phyloP scores from a whole-genome alignment of 768 basidiomycete species.

The Psilocybe azurescens region DNA sequence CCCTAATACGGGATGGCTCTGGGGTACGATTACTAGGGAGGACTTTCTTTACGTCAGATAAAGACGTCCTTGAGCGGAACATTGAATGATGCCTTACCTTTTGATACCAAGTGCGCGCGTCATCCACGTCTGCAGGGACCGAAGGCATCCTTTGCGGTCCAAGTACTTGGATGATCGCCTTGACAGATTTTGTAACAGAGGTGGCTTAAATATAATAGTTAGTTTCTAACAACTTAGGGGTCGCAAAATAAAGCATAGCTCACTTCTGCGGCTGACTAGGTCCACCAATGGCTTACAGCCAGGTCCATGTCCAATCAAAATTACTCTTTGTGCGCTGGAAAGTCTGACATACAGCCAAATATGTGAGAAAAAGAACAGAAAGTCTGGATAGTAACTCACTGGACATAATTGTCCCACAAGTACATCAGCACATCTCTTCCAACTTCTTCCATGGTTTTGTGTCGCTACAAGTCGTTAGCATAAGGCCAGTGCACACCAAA shows the following conservation, averaged over 20 bases:
- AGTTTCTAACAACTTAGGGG: neutral
- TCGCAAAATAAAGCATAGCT: slow-evolving; percentile 21
- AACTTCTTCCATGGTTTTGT: slow-evolving; percentile 48
- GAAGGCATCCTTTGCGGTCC: slow-evolving; percentile 64
- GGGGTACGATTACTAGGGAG: slow-evolving; percentile 74
- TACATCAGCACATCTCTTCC: slow-evolving; percentile 73
- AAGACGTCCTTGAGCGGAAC: neutral
- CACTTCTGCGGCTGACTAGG: slow-evolving; percentile 75
- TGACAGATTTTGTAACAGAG: slow-evolving; percentile 57
- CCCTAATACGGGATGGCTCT: slow-evolving; percentile 59
- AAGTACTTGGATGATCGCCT: slow-evolving; percentile 79
- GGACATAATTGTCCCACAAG: slow-evolving; percentile 96
- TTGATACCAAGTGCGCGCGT: slow-evolving; percentile 74
- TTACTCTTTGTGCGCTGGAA: slow-evolving; percentile 70
- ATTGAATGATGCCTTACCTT: slow-evolving; percentile 45
- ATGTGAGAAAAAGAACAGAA: neutral
- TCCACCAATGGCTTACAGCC: slow-evolving; percentile 81
- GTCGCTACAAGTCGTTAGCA: slow-evolving; percentile 32
- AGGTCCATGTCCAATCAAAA: slow-evolving; percentile 88
- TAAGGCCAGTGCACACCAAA: neutral
- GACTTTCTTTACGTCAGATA: slow-evolving; percentile 48
- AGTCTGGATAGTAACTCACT: slow-evolving; percentile 53
- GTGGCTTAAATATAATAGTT: slow-evolving; percentile 8
- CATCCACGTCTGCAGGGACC: slow-evolving; percentile 58
- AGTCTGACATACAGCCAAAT: slow-evolving; percentile 51